phyloP scores from a whole-genome alignment of 2,329 filamentous ascomycete genomes.

The Achaetomium macrosporum region DNA sequence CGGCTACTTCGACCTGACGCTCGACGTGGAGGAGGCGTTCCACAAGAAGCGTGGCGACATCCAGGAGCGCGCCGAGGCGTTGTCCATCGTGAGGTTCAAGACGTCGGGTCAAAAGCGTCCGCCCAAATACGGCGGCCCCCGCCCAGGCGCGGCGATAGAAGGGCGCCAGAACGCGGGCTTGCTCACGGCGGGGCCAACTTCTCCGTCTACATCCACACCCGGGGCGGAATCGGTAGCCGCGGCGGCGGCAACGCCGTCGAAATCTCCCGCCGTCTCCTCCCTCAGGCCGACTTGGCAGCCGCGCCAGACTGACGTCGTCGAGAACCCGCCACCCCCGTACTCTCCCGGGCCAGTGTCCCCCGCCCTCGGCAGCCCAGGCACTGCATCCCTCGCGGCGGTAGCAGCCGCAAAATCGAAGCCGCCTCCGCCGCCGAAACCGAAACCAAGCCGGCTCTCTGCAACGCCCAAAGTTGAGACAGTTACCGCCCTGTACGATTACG shows the following conservation, averaged over 20 bases:
- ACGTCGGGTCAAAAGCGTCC: conserved; percentile 66
- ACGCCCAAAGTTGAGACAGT: conserved; percentile 60
- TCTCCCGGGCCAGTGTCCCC: conserved; percentile 38
- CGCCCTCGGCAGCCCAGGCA: conserved; percentile 25
- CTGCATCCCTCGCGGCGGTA: conserved; percentile 37
- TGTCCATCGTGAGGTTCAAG: conserved; percentile 87
- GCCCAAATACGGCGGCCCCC: conserved; percentile 53
- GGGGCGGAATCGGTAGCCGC: conserved; percentile 9
- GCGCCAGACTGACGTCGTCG: conserved; percentile 37
- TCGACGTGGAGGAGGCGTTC: conserved; percentile 89
- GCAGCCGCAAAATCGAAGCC: conserved; percentile 55
- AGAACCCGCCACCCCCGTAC: conserved; percentile 68
- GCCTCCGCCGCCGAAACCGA: conserved; percentile 33
- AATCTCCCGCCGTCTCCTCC: conserved; percentile 26
- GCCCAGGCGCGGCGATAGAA: conserved; percentile 46
- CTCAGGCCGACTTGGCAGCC: conserved; percentile 17
- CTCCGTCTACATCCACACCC: conserved; percentile 20
- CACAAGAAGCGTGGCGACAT: conserved; percentile 82
- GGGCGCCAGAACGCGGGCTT: conserved; percentile 43
- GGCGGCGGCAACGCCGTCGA: conserved; percentile 10
- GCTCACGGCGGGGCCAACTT: conserved; percentile 42
- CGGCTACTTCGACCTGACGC: conserved; percentile 89
- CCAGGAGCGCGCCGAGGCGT: conserved; percentile 73
- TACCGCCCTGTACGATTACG: conserved; percentile 92
- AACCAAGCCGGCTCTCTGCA: conserved; percentile 61